These are phyloP conservation scores for Fusarium subtropicale DNA, from an alignment of 2,329 filamentous ascomycete species.

Conservation along the genomic window DNA sequence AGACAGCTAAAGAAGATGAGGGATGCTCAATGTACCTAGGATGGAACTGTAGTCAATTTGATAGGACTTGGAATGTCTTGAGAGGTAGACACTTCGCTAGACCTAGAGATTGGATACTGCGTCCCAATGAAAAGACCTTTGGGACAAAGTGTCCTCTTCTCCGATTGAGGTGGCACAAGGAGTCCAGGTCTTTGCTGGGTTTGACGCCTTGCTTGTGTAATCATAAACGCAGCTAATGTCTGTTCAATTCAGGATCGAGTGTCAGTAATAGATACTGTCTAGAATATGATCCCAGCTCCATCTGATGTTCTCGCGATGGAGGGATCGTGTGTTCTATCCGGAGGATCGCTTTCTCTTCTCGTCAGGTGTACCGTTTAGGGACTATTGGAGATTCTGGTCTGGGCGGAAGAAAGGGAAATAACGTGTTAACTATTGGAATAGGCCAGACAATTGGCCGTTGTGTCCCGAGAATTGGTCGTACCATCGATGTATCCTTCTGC, in stretches of 20 bases:
- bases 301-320: neutral
- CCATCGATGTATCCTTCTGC: conserved; percentile 1
- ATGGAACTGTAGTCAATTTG: no score
- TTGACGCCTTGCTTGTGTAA: no score
- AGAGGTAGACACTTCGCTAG: no score
- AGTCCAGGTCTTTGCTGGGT: no score
- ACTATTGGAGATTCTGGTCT: fast-evolving
- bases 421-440: neutral
- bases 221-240: neutral
- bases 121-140: no score
- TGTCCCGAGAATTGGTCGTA: neutral
- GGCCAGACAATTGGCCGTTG: neutral
- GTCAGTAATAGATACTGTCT: neutral
- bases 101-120: no score
- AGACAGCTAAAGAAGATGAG: no score
- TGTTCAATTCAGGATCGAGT: neutral
- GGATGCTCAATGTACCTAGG: no score
- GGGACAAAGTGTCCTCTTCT: no score
- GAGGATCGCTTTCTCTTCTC: neutral
- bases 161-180: no score
- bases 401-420: neutral
- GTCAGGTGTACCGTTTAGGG: neutral
- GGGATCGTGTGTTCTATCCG: neutral
- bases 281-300: neutral
- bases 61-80: no score